phyloP scores from a whole-genome alignment of 306 rosid genomes.

The Trichosanthes cucumerina region DNA sequence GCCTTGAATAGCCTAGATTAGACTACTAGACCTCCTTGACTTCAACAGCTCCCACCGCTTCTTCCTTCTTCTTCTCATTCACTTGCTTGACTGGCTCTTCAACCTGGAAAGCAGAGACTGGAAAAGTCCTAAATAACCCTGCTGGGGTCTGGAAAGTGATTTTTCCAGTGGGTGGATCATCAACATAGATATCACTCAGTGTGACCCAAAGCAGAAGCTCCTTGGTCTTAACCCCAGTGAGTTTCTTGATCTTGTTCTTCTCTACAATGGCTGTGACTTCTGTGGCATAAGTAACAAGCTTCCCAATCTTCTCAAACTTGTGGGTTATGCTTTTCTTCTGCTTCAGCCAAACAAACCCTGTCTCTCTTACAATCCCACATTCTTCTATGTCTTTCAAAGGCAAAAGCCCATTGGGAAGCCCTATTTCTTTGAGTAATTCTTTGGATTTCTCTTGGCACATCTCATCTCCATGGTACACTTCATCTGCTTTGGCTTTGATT shows the following conservation, averaged over 20 bases:
- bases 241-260: conserved; percentile 53
- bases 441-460: conserved; percentile 52
- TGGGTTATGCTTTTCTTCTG: conserved; percentile 53
- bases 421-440: conserved; percentile 40
- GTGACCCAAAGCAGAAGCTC: conserved; percentile 80
- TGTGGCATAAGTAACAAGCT: conserved; percentile 39
- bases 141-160: conserved; percentile 58
- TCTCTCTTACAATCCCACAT: conserved; percentile 53
- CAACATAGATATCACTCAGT: conserved; percentile 48
- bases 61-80: conserved; percentile 10
- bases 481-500: conserved; percentile 37
- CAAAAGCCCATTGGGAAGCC: conserved; percentile 60
- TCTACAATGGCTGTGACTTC: conserved; percentile 66
- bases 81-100: conserved; percentile 27
- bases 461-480: conserved; percentile 58
- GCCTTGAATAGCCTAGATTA: background rate
- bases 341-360: conserved; percentile 84
- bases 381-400: conserved; percentile 70
- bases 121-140: conserved; percentile 53
- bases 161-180: conserved; percentile 62
- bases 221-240: conserved; percentile 71
- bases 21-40: conserved; percentile 8
- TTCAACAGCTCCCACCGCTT: conserved; percentile 3
- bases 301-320: conserved; percentile 74
- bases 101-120: conserved; percentile 43